Evolutionary conservation across 208 protist species (phyloP), one percentile per base, ranked within the genome.

Genomic region (Leishmania major): DNA sequence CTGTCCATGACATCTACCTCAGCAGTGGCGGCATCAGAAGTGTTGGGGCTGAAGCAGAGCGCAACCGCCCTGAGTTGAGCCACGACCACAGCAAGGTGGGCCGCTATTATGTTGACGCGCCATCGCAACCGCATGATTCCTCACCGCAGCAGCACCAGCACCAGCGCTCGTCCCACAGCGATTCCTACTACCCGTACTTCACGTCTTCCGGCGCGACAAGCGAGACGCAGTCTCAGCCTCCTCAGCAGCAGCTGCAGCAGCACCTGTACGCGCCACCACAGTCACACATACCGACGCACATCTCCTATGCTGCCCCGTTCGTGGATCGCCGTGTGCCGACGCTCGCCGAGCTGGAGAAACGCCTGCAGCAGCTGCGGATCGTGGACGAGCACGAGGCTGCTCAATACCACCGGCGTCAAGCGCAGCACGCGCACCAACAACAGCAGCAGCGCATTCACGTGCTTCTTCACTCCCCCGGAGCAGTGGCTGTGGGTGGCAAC

Each of bases 341-440:
- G 35, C 74, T 93, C 47, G 86, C 87, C 31, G 85, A 92, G 77
- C 83, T 93, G n/a, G 87, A 93, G 69, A 43, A 86, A 43, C 84
- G 90, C 11, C 85, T 95, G 45, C 84, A 88, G 57, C 84, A 93
- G 55, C 89, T 93, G 0, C 89, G 88, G 10, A 55, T 53, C 40
- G 75, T 81, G 66, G 76, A 83, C 40, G 80, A 84, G 49, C 75
- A 81, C 77, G 80, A 84, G 53, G 84, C 79, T 25, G 59, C 70
- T 28, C 76, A 78, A 57, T 70, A 84, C 59, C 57, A 81, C 8
- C 84, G 79, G 28, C 79, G 77, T 31, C 76, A 85, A 74, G 10
- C 64, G 77, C 51, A 43, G 37, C 43, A 75, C 49, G 49, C 67
- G 37, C 22, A 78, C n/a, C 74, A 49, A 3, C 55, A 28, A 19